Conservation (phyloP, 176 grass and related monocot genomes). For the Canna indica region DNA sequence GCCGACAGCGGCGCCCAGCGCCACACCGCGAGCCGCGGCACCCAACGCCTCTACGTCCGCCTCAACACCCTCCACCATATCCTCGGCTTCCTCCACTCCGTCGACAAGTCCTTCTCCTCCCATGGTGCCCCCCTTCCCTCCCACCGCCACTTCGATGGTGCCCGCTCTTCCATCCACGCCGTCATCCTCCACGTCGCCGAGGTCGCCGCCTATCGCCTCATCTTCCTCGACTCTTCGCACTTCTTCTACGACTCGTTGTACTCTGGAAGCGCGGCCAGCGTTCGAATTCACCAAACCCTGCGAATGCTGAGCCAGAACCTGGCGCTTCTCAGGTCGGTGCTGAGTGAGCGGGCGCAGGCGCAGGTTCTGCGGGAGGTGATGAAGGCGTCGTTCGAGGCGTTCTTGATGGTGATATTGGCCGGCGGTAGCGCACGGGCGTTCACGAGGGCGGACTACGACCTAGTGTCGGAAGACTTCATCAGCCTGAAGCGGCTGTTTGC, state of each 20-base stretch:
- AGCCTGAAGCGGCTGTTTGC: constrained; percentile 43
- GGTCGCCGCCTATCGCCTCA: constrained; percentile 46
- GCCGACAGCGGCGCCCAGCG: constrained; percentile 20
- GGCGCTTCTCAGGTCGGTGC: constrained; percentile 27
- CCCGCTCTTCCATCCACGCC: constrained; percentile 30
- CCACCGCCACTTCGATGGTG: constrained; percentile 29
- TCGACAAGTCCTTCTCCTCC: constrained; percentile 35
- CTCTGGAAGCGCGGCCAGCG: constrained; percentile 25
- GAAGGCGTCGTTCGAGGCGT: constrained; percentile 44
- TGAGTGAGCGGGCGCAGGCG: constrained; percentile 38
- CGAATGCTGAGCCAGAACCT: constrained; percentile 49
- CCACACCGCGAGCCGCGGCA: constrained; percentile 37
- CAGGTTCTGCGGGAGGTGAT: constrained; percentile 29
- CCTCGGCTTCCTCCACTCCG: constrained; percentile 35
- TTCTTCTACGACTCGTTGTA: constrained; percentile 46
- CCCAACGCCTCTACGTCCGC: constrained; percentile 34
- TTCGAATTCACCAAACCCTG: constrained; percentile 24
- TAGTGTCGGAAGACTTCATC: constrained; percentile 38
- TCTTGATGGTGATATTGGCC: constrained; percentile 39
- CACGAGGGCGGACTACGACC: constrained; percentile 12
- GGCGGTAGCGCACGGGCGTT: constrained; percentile 40
- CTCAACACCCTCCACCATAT: constrained; percentile 74
- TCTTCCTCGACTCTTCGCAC: constrained; percentile 45
- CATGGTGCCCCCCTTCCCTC: not conserved
- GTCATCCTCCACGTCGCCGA: constrained; percentile 38